phyloP scores from a whole-genome alignment of 352 stramenopile genomes.

The Globisporangium spinosum region DNA sequence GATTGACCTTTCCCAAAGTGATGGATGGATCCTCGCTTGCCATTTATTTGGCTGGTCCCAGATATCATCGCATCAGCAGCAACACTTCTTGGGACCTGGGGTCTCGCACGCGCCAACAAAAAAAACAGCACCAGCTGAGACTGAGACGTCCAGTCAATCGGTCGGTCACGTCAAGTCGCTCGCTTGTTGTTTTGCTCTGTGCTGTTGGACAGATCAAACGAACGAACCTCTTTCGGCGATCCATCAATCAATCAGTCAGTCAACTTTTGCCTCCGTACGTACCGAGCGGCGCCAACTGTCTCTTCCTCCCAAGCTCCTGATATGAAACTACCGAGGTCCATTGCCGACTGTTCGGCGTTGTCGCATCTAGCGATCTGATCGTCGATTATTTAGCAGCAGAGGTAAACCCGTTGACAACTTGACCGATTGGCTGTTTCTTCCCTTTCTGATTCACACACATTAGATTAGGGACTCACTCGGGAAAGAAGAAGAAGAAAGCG shows the following conservation, averaged over 20 bases:
- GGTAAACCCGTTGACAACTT: constrained; percentile 18
- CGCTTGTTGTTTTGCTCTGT: not conserved
- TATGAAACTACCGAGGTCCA: constrained; percentile 4
- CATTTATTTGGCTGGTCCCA: not conserved
- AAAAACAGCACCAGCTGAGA: not conserved
- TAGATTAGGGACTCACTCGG: not conserved
- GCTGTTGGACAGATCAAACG: not conserved
- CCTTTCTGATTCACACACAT: constrained; percentile 16
- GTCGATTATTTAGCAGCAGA: constrained; percentile 7
- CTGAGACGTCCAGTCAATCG: constrained; percentile 3
- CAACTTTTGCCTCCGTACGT: constrained; percentile 1
- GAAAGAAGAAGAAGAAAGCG: not conserved
- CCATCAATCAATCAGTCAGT: constrained; percentile 8
- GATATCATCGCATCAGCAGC: not conserved
- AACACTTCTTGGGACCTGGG: not conserved
- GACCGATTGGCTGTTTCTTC: constrained; percentile 19
- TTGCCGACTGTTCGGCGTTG: not conserved
- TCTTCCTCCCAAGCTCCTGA: constrained; percentile 10
- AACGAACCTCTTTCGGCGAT: not conserved
- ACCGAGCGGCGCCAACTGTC: constrained; percentile 10
- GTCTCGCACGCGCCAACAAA: not conserved
- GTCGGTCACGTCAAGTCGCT: not conserved
- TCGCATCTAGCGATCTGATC: not conserved
- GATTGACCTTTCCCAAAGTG: not conserved
- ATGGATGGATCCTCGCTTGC: not conserved